These are phyloP conservation scores for Verticillium alfalfae DNA, from an alignment of 2,329 filamentous ascomycete genomes.

Conservation along the genomic window DNA sequence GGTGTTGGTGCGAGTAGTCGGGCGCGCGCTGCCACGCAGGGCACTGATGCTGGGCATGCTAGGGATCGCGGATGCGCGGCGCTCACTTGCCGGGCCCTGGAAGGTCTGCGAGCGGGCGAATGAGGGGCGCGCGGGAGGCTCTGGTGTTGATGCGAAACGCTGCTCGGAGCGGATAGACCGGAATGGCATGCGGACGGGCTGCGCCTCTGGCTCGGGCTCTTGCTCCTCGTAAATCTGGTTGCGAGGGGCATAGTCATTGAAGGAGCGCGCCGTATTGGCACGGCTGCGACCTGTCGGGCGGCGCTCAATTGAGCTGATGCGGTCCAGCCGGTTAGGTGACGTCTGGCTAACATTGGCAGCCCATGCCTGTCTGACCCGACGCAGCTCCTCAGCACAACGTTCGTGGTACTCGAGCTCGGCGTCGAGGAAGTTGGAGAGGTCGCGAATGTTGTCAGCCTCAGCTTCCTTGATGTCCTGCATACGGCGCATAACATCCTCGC, in stretches of 20 bases:
- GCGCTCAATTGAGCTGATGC: constrained; percentile 27
- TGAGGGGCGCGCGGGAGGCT: constrained; percentile 28
- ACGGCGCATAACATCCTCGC: constrained; percentile 81
- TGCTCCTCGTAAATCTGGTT: constrained; percentile 23
- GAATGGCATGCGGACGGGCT: constrained; percentile 36
- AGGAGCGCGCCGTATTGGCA: constrained; percentile 29
- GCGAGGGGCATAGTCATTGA: constrained; percentile 23
- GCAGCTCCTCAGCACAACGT: constrained; percentile 77
- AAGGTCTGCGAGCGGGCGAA: constrained; percentile 32
- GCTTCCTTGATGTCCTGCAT: constrained; percentile 97
- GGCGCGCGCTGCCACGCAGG: constrained; percentile 37
- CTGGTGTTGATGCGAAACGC: constrained; percentile 23
- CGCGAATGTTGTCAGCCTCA: constrained; percentile 75
- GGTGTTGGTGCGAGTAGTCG: constrained; percentile 38
- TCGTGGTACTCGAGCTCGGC: constrained; percentile 90
- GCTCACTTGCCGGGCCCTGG: constrained; percentile 19
- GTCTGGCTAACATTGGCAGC: constrained; percentile 17
- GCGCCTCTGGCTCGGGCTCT: constrained; percentile 21
- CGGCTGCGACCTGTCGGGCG: constrained; percentile 13
- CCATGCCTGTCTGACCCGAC: constrained; percentile 45
- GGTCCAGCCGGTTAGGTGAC: constrained; percentile 8
- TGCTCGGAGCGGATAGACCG: constrained; percentile 24
- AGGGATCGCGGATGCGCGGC: constrained; percentile 7
- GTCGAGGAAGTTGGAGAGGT: constrained; percentile 78
- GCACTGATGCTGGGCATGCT: constrained; percentile 22